Evolutionary conservation across 169 alveolate species (phyloP).

Genomic region (Cyclospora cayetanensis): DNA sequence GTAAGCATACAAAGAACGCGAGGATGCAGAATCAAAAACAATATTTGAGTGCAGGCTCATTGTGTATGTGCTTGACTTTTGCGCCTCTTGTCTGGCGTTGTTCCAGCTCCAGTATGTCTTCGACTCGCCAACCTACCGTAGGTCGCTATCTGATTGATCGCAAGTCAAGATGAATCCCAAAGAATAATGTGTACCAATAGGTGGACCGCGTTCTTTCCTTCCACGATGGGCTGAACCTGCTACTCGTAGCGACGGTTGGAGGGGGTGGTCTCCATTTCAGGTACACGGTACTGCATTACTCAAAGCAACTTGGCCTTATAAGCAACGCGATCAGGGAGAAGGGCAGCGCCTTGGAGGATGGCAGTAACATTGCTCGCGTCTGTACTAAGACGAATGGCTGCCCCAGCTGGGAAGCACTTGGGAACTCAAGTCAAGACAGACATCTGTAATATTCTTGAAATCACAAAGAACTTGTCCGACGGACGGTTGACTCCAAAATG

Average conservation of each 20-base stretch:
- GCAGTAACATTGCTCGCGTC: background rate
- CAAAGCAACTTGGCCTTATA: background rate
- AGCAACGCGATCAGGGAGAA: constrained; percentile 37
- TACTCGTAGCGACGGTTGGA: constrained; percentile 60
- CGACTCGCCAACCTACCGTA: constrained; percentile 70
- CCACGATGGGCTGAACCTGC: constrained; percentile 70
- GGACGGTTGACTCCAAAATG: constrained; percentile 1
- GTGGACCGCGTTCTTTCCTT: constrained; percentile 72
- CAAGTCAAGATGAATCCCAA: background rate
- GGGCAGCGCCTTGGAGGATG: constrained; percentile 66
- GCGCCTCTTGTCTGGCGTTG: constrained; percentile 65
- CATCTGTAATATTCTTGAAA: background rate
- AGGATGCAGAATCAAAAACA: background rate
- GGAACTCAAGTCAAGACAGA: constrained; percentile 42
- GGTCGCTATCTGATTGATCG: background rate
- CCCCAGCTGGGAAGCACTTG: constrained; percentile 20
- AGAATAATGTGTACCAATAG: background rate
- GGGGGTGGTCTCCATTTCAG: constrained; percentile 63
- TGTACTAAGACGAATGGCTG: background rate
- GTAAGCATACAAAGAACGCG: too few relatives aligned
- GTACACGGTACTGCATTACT: background rate
- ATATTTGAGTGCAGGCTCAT: constrained; percentile 15
- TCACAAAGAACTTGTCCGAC: background rate
- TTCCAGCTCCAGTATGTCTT: constrained; percentile 60
- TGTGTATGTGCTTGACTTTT: constrained; percentile 60